These are phyloP conservation scores for Wallacemonas sp. DNA, from an alignment of 208 protist species.

Conservation along the genomic window DNA sequence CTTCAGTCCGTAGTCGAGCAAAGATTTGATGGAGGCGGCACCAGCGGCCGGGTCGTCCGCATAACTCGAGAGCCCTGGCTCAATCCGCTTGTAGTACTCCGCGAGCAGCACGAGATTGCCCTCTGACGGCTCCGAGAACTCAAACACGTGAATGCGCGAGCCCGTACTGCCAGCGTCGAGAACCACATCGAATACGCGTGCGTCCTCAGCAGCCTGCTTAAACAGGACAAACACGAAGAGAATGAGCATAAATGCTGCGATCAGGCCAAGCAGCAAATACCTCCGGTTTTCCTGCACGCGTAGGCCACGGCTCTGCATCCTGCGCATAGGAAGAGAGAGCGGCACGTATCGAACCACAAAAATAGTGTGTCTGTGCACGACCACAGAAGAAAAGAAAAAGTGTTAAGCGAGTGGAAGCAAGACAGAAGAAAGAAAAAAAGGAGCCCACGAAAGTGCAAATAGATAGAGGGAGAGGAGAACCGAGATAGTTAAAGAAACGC, in stretches of 20 bases:
- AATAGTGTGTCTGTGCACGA: no score
- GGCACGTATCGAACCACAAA: neutral
- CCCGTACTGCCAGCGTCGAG: conserved; percentile 80
- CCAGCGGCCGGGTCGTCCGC: conserved; percentile 21
- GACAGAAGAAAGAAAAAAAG: conserved; percentile 8
- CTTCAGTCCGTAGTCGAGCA: conserved; percentile 34
- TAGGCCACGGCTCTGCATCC: neutral
- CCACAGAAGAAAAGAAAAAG: neutral
- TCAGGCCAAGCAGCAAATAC: neutral
- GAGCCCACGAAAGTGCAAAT: neutral
- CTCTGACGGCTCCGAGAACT: conserved; percentile 28
- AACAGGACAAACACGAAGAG: conserved; percentile 9
- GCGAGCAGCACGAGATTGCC: conserved; percentile 27
- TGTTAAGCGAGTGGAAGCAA: neutral
- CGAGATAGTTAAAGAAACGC: neutral
- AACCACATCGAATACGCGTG: conserved; percentile 47
- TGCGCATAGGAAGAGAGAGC: neutral
- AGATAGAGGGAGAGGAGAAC: neutral
- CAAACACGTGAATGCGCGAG: conserved; percentile 63
- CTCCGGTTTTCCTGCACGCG: neutral
- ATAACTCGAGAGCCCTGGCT: conserved; percentile 59
- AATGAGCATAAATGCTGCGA: neutral
- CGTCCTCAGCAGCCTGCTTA: neutral
- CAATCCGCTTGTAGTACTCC: conserved; percentile 43
- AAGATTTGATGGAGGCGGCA: conserved; percentile 19